Conservation (phyloP, 2,329 filamentous ascomycete species). For the Cladorrhinum sp. region DNA sequence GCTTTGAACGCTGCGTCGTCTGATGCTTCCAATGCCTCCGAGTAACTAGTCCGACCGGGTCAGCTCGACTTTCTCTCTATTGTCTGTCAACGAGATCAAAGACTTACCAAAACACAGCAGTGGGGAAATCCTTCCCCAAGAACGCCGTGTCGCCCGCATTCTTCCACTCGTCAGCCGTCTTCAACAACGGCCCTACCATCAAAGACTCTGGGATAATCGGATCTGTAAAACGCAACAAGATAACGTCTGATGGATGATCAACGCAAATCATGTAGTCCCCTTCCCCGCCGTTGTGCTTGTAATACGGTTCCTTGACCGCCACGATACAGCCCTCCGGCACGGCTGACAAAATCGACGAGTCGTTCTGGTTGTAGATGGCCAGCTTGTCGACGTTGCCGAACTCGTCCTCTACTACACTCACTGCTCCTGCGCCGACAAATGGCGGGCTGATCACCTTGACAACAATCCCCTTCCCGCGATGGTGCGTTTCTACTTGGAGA, state of each 20-base stretch:
- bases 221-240: slow-evolving; percentile 32
- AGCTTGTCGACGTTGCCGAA: slow-evolving; percentile 37
- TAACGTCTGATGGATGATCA: slow-evolving; percentile 36
- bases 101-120: slow-evolving; percentile 34
- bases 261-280: slow-evolving; percentile 35
- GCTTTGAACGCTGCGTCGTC: slow-evolving; percentile 22
- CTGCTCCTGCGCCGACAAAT: slow-evolving; percentile 34
- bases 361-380: slow-evolving; percentile 38
- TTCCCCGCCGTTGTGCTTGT: slow-evolving; percentile 31
- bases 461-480: slow-evolving; percentile 33
- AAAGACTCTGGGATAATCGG: slow-evolving; percentile 32
- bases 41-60: slow-evolving; percentile 28
- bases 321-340: slow-evolving; percentile 34
- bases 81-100: too few species aligned
- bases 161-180: slow-evolving; percentile 25
- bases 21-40: slow-evolving; percentile 32
- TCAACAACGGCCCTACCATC: slow-evolving; percentile 22
- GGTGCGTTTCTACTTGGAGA: slow-evolving; percentile 34
- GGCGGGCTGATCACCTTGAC: slow-evolving; percentile 33
- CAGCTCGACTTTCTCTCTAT: background rate
- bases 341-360: slow-evolving; percentile 33
- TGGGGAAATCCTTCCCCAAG: slow-evolving; percentile 33
- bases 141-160: slow-evolving; percentile 30
- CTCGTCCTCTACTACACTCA: slow-evolving; percentile 37
- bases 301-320: slow-evolving; percentile 38